These are phyloP conservation scores for Kuraishia piskuri DNA, from an alignment of 805 yeast species.

Conservation along the genomic window DNA sequence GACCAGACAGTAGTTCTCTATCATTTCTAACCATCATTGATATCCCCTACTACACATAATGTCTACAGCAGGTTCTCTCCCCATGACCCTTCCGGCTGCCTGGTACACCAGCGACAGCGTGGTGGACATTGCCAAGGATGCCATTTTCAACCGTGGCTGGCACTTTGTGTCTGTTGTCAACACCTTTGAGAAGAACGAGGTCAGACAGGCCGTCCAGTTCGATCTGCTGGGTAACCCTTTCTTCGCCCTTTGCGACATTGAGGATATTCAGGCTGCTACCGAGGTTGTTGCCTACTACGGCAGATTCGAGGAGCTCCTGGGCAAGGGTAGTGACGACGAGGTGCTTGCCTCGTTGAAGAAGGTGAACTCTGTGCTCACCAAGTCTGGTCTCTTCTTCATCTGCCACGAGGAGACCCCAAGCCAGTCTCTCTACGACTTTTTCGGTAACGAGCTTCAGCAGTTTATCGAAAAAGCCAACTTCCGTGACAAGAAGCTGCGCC, in stretches of 20 bases:
- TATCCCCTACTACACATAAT: background rate
- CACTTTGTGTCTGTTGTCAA: constrained; percentile 15
- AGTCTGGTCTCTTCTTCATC: constrained; percentile 18
- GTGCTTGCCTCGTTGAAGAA: constrained; percentile 9
- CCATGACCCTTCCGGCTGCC: constrained; percentile 15
- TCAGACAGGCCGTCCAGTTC: constrained; percentile 12
- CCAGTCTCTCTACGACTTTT: constrained; percentile 11
- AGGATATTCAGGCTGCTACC: constrained; percentile 11
- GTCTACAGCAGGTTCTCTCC: constrained; percentile 1
- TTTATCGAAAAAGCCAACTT: constrained; percentile 13
- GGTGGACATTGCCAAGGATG: constrained; percentile 11
- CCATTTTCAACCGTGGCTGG: constrained; percentile 20
- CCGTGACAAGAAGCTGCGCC: constrained; percentile 11
- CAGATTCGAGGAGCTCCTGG: constrained; percentile 13
- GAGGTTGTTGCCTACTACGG: constrained; percentile 17
- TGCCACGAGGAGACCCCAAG: constrained; percentile 14
- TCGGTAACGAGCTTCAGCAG: constrained; percentile 12
- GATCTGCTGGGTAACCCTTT: constrained; percentile 17
- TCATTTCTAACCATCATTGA: background rate
- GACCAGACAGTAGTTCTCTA: constrained; percentile 1
- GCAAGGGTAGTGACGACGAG: constrained; percentile 7
- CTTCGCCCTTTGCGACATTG: constrained; percentile 17
- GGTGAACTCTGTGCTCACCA: constrained; percentile 16
- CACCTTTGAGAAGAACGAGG: constrained; percentile 11
- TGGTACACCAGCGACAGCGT: constrained; percentile 20